A percentile compares a stretch with the other conserved stretches of the same genome.
These are phyloP conservation scores for Rhinocladiella mackenziei DNA, from an alignment of 2,329 filamentous ascomycete genomes.

Conservation along the genomic window DNA sequence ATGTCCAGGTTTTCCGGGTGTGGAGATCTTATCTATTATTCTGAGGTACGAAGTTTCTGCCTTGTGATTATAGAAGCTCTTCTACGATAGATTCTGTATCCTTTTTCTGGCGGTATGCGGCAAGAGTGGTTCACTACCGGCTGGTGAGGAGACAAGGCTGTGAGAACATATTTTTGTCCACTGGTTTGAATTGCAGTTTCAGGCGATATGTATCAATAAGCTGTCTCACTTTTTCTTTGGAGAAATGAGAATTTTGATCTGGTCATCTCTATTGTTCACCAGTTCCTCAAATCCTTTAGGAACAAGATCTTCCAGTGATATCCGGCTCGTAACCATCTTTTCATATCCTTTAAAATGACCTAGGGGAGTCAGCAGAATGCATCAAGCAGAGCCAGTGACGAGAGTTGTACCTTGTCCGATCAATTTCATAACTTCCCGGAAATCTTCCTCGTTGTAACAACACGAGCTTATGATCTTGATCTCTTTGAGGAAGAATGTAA, in stretches of 20 bases:
- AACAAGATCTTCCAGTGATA: constrained; percentile 34
- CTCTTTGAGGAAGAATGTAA: constrained; percentile 33
- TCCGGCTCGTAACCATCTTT: constrained; percentile 34
- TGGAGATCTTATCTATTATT: too few relatives aligned
- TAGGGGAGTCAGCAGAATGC: constrained; percentile 7
- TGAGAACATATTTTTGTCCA: too few relatives aligned
- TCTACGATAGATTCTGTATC: too few relatives aligned
- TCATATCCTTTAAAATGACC: constrained; percentile 34
- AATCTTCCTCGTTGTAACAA: constrained; percentile 35
- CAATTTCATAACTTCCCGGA: constrained; percentile 33
- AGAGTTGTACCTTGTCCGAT: constrained; percentile 31
- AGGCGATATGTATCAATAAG: too few relatives aligned
- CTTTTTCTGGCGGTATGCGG: too few relatives aligned
- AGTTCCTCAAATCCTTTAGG: constrained; percentile 34
- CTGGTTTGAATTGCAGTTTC: too few relatives aligned
- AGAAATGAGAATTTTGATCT: constrained; percentile 37
- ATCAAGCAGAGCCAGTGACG: background rate
- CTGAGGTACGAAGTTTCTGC: too few relatives aligned
- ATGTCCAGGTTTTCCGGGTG: too few relatives aligned
- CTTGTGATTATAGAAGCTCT: too few relatives aligned
- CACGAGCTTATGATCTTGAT: constrained; percentile 31
- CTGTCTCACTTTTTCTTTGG: constrained; percentile 3
- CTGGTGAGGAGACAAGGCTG: too few relatives aligned
- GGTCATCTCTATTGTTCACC: constrained; percentile 33
- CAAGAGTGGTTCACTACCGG: too few relatives aligned